Evolutionary conservation across 257 asterid species (phyloP).

Genomic region (Scutellaria minor): DNA sequence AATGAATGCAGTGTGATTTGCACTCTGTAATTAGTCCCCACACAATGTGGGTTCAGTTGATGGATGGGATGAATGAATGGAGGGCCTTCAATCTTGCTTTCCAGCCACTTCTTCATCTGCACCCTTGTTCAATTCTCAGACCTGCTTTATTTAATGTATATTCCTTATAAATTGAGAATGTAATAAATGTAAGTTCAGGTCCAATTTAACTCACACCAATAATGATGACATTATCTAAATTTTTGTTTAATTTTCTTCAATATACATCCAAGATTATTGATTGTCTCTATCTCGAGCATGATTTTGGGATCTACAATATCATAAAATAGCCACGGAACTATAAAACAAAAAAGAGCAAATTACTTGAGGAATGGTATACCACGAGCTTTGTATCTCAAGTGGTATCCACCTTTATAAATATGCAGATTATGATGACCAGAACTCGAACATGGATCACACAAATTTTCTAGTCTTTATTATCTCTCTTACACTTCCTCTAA

Average conservation of each 20-base stretch:
- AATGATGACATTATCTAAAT: not conserved
- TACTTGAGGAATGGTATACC: too few relatives aligned
- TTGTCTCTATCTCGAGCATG: too few relatives aligned
- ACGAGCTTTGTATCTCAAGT: too few relatives aligned
- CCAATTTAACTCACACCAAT: conserved; percentile 28
- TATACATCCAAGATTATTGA: too few relatives aligned
- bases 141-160: conserved; percentile 39
- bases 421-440: too few relatives aligned
- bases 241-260: not conserved
- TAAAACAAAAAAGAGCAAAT: too few relatives aligned
- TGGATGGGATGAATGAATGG: conserved; percentile 36
- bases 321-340: too few relatives aligned
- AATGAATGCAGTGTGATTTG: conserved; percentile 35
- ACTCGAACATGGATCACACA: too few relatives aligned
- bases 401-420: too few relatives aligned
- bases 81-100: conserved; percentile 37
- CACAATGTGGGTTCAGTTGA: conserved; percentile 23
- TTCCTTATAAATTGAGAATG: conserved; percentile 32
- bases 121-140: conserved; percentile 23
- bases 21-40: conserved; percentile 11
- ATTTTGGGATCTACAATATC: too few relatives aligned
- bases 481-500: too few relatives aligned
- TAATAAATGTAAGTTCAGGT: conserved; percentile 40
- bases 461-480: too few relatives aligned
- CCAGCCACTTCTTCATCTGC: conserved; percentile 53